These are phyloP conservation scores for Deuterostichococcus epilithicus DNA, from an alignment of 139 green algal genomes.

Conservation along the genomic window DNA sequence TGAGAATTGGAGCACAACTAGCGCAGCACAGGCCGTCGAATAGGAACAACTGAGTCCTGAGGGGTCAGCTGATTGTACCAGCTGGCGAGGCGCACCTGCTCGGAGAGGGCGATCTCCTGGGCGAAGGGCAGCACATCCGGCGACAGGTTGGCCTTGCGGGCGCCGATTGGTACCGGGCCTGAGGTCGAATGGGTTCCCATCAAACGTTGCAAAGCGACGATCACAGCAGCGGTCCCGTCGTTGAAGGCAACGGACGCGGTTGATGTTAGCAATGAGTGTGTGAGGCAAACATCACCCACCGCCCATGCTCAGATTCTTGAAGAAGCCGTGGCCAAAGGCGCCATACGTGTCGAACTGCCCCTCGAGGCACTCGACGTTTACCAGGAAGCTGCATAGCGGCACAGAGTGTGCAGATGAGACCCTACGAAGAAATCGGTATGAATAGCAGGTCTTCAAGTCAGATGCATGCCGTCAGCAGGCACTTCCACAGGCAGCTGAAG, in stretches of 20 bases:
- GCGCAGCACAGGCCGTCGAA: too few species aligned
- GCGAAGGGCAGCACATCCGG: slow-evolving; percentile 10
- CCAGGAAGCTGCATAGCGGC: too few species aligned
- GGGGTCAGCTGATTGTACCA: background rate
- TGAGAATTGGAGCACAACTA: too few species aligned
- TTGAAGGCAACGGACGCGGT: background rate
- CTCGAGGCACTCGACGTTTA: slow-evolving; percentile 40
- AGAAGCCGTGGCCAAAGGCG: slow-evolving; percentile 34
- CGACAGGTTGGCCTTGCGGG: slow-evolving; percentile 30
- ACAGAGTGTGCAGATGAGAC: too few species aligned
- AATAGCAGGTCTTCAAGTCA: too few species aligned
- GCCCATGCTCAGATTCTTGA: slow-evolving; percentile 5
- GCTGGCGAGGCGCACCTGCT: slow-evolving; percentile 10
- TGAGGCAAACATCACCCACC: background rate
- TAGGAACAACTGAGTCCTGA: too few species aligned
- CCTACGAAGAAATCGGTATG: too few species aligned
- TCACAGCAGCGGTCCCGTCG: background rate
- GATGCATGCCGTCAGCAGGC: too few species aligned
- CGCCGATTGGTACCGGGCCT: slow-evolving; percentile 27
- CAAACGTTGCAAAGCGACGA: background rate
- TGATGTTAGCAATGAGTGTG: background rate
- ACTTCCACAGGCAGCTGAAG: too few species aligned
- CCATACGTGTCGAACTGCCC: slow-evolving; percentile 38
- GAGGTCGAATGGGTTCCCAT: background rate
- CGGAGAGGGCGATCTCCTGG: slow-evolving; percentile 33